These are phyloP conservation scores for Vigna mungo DNA, from an alignment of 306 rosid species.

Conservation along the genomic window DNA sequence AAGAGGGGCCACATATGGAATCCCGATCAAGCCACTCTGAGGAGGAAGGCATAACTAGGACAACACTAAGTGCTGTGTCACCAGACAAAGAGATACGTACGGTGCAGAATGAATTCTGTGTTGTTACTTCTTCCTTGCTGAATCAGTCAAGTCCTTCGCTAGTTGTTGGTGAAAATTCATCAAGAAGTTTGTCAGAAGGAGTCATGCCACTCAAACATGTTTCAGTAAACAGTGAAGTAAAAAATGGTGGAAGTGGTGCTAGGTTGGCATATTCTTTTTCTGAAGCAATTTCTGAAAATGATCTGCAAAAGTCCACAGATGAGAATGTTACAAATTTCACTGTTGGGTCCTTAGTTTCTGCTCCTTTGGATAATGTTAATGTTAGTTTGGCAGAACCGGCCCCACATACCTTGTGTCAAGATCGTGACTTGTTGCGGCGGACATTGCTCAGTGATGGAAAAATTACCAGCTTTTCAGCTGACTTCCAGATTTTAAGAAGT, in stretches of 20 bases:
- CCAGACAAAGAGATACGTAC: conserved; percentile 41
- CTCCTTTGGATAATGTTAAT: conserved; percentile 46
- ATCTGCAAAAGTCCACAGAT: conserved; percentile 43
- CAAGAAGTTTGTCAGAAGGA: conserved; percentile 44
- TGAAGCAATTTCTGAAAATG: conserved; percentile 41
- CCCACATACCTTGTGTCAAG: conserved; percentile 42
- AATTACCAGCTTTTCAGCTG: conserved; percentile 44
- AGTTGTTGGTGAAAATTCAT: conserved; percentile 41
- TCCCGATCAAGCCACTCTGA: conserved; percentile 38
- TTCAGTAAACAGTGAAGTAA: conserved; percentile 35
- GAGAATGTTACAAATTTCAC: conserved; percentile 41
- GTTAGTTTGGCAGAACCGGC: conserved; percentile 39
- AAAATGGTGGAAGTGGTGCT: conserved; percentile 28
- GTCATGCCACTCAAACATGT: conserved; percentile 39
- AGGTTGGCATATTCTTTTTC: conserved; percentile 47
- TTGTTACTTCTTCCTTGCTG: conserved; percentile 42
- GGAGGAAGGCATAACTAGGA: conserved; percentile 37
- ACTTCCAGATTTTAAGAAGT: conserved; percentile 41
- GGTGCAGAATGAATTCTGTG: conserved; percentile 43
- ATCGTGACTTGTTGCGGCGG: conserved; percentile 42
- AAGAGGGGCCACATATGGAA: conserved; percentile 38
- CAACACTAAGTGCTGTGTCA: conserved; percentile 23
- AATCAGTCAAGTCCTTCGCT: conserved; percentile 41
- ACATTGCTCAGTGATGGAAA: conserved; percentile 43
- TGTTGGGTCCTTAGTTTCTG: conserved; percentile 47